Evolutionary conservation across 495 filamentous ascomycete genomes (phyloP).

Genomic region (Entonaema liquescens): DNA sequence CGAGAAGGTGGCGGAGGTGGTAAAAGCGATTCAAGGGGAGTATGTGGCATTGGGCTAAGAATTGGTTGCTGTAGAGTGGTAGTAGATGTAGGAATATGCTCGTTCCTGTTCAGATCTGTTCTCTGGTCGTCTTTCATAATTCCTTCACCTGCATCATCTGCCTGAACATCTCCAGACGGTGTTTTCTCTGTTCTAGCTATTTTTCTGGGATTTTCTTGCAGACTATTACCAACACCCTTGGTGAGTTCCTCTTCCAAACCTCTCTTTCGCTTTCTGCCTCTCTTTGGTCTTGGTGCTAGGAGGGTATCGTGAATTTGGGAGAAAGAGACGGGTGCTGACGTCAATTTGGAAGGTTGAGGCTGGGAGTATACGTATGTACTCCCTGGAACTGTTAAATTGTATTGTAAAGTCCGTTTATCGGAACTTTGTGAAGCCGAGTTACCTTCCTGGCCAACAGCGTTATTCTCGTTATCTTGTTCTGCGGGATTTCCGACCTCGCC

Average conservation of each 20-base stretch:
- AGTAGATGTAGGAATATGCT: background rate
- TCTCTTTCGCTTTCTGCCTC: slow-evolving; percentile 21
- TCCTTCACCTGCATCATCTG: background rate
- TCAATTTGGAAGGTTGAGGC: slow-evolving; percentile 21
- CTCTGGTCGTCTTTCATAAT: slow-evolving; percentile 1
- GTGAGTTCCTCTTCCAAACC: background rate
- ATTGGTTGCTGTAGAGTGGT: background rate
- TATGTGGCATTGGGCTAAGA: background rate
- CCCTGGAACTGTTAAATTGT: background rate
- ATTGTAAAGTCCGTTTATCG: background rate
- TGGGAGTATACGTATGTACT: slow-evolving; percentile 27
- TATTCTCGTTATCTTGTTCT: background rate
- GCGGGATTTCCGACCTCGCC: slow-evolving; percentile 11
- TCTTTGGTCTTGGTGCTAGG: slow-evolving; percentile 10
- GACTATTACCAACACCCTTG: background rate
- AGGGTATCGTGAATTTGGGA: slow-evolving; percentile 8
- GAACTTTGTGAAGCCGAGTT: background rate
- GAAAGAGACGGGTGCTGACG: slow-evolving; percentile 9
- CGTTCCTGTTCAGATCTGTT: background rate
- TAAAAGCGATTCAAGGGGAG: background rate
- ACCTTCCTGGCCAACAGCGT: background rate
- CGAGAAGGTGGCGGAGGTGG: slow-evolving; percentile 10
- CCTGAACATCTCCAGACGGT: background rate
- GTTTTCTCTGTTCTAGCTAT: slow-evolving; percentile 14
- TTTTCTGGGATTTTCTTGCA: slow-evolving; percentile 14